Base-by-base conservation (phyloP, 73 alveolate species). In the Blepharisma japonicum region DNA sequence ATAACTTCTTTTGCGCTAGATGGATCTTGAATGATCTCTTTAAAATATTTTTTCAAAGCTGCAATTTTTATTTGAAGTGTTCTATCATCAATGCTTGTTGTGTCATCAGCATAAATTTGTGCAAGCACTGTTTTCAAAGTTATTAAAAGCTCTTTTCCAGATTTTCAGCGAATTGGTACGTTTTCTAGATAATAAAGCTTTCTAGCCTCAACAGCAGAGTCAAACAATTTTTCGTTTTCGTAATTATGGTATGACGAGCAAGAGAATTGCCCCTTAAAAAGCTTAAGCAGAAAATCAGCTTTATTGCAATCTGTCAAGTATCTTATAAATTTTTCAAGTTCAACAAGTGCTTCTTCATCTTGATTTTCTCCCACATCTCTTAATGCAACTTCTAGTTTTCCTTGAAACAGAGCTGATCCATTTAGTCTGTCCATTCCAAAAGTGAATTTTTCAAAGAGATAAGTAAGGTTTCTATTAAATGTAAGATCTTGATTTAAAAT, bases 401-500 rank as follows among this genome's bases (percentile, higher is more conserved):
- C 80, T 70, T 45, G 0, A 45, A 70, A 70, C 5, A 70, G 45
- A 14, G 5, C 4, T 1, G 18, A 9, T 2, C 80, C 80, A 1
- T 5, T 70, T 0, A 70, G 21, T 5, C 80, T 70, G 3, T 70
- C 61, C 2, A 39, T 45, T 2, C 80, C 80, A 39, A n/a, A 5
- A 3, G 61, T 0, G 5, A 70, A 70, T n/a, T 70, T 23, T 1
- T 70, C 61, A 70, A 70, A 70, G 2, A 70, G 42, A 3, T 2
- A 18, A 1, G 0, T 4, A 4, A 39, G 11, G 2, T 70, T 23
- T 70, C 5, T 70, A 38, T 45, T 5, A 39, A 45, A 70, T 11
- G 1, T 78, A 55, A 89, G 25, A 86, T 89, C 93, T 14, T 77
- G 71, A 76, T 86, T 86, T 25, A 89, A 56, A 3, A 89, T 86